Percentiles rank a stretch among this genome's conserved stretches.
Evolutionary conservation across 768 basidiomycete genomes (phyloP).

Genomic region (Mycena galopus): DNA sequence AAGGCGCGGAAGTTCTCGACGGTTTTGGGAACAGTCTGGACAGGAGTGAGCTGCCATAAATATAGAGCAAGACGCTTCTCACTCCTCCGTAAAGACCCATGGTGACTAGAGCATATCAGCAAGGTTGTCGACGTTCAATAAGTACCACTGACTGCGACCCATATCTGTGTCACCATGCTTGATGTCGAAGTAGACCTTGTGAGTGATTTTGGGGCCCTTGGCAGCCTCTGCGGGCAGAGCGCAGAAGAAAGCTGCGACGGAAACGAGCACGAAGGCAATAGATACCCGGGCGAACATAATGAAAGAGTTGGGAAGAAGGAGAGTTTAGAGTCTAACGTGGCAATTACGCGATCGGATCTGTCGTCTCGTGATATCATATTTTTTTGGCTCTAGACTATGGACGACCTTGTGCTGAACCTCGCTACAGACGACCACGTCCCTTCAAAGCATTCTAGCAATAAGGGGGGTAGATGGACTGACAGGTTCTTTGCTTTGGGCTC

Average conservation of each 20-base stretch:
- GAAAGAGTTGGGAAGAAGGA: slow-evolving; percentile 38
- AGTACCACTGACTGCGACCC: slow-evolving; percentile 74
- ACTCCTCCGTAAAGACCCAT: slow-evolving; percentile 94
- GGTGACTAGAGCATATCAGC: slow-evolving; percentile 62
- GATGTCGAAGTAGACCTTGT: slow-evolving; percentile 96
- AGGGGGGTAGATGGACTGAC: slow-evolving; percentile 83
- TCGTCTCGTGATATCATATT: not conserved
- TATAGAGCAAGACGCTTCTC: slow-evolving; percentile 17
- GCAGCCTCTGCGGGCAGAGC: slow-evolving; percentile 81
- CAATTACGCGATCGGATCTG: slow-evolving; percentile 10
- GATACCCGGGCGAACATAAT: slow-evolving; percentile 75
- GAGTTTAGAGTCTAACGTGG: slow-evolving; percentile 30
- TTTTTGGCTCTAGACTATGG: slow-evolving; percentile 39
- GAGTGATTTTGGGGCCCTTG: slow-evolving; percentile 90
- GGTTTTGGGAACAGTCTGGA: slow-evolving; percentile 93
- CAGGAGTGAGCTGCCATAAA: slow-evolving; percentile 1
- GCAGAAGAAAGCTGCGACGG: slow-evolving; percentile 78
- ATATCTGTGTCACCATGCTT: slow-evolving; percentile 90
- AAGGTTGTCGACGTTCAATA: slow-evolving; percentile 9
- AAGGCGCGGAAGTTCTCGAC: slow-evolving; percentile 98
- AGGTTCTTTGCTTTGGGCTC: slow-evolving; percentile 57
- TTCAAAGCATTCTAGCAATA: slow-evolving; percentile 36
- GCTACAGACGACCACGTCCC: slow-evolving; percentile 52
- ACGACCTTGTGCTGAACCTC: slow-evolving; percentile 83
- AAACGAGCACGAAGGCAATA: slow-evolving; percentile 70